phyloP scores from a whole-genome alignment of 345 rosid species.

The Zanthoxylum bungeanum region DNA sequence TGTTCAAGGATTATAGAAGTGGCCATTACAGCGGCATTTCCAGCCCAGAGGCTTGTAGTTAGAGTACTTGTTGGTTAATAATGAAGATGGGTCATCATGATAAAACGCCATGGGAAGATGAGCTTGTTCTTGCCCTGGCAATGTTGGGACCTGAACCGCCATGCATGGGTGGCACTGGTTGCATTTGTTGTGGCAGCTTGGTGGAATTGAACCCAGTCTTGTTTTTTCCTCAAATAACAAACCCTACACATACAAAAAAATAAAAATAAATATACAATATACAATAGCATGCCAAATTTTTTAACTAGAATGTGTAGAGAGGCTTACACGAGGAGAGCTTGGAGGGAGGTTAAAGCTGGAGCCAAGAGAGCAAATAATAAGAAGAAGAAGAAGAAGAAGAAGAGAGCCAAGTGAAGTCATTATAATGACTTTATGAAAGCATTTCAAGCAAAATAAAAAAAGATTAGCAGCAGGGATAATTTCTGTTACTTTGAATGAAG shows the following conservation, averaged over 20 bases:
- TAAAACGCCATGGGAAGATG: conserved; percentile 25
- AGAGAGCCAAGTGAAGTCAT: conserved; percentile 19
- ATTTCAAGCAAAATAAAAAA: neutral
- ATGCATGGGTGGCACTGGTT: conserved; percentile 84
- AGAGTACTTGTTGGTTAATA: conserved; percentile 53
- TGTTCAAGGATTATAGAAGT: conserved; percentile 66
- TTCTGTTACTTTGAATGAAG: neutral
- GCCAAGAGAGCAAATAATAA: conserved; percentile 22
- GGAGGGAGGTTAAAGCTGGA: conserved; percentile 28
- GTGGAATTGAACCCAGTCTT: conserved; percentile 85
- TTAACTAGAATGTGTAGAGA: neutral
- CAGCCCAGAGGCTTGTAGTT: conserved; percentile 94
- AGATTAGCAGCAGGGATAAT: neutral
- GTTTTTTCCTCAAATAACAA: conserved; percentile 55
- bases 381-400: conserved; percentile 4
- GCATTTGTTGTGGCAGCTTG: conserved; percentile 90
- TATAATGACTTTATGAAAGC: conserved; percentile 13
- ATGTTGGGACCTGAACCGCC: conserved; percentile 74
- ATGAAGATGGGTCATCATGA: conserved; percentile 29
- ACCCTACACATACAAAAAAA: conserved; percentile 27
- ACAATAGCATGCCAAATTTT: neutral
- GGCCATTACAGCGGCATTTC: conserved; percentile 78
- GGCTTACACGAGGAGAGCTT: conserved; percentile 24
- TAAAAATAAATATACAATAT: neutral
- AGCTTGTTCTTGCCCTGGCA: conserved; percentile 31